Conservation (phyloP, 2,329 filamentous ascomycete species). For the Pseudogymnoascus sp. region DNA sequence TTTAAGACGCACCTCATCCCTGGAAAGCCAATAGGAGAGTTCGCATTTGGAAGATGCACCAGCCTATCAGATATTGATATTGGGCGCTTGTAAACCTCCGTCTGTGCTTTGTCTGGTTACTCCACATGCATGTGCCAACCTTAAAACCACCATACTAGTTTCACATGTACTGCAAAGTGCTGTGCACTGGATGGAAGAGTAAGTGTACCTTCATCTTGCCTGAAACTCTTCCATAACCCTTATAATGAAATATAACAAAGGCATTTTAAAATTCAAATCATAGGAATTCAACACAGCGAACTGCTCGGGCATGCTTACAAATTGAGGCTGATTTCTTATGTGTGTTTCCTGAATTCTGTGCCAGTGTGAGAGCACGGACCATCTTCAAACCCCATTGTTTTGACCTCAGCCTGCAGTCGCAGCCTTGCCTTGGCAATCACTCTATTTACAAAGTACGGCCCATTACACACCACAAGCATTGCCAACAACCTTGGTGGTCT, state of each 20-base stretch:
- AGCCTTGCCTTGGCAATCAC: background rate
- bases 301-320: background rate
- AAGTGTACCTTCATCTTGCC: background rate
- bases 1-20: background rate
- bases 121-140: conserved; percentile 8
- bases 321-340: background rate
- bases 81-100: background rate
- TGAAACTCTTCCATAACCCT: background rate
- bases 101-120: background rate
- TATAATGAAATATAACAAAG: background rate
- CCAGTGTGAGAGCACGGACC: background rate
- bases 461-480: background rate
- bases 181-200: background rate
- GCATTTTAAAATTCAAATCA: background rate
- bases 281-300: background rate
- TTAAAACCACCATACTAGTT: background rate
- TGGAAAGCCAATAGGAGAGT: background rate
- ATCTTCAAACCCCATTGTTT: background rate
- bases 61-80: background rate
- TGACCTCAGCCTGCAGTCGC: background rate
- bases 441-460: background rate
- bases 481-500: background rate
- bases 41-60: background rate
- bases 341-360: background rate
- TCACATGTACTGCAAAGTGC: background rate